These are phyloP conservation scores for Adansonia madagascariensis DNA, from an alignment of 441 rosid genomes.

Conservation along the genomic window DNA sequence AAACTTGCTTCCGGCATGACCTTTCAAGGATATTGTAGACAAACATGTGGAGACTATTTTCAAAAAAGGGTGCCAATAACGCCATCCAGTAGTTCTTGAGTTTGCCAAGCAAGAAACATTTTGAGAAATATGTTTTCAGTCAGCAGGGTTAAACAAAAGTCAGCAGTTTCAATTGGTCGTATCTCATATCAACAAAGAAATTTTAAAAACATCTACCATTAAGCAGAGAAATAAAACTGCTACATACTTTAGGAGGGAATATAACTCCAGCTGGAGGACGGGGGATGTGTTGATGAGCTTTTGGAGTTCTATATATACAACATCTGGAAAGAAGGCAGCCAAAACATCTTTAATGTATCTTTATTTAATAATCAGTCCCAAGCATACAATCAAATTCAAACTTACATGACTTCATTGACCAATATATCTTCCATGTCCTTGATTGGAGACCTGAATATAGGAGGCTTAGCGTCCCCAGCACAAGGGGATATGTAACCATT, in stretches of 20 bases:
- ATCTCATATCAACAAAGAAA: not conserved
- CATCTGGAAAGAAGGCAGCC: conserved; percentile 53
- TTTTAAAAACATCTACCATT: not conserved
- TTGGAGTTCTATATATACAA: conserved; percentile 80
- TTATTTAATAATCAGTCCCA: not conserved
- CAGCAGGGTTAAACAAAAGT: not conserved
- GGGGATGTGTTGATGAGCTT: conserved; percentile 61
- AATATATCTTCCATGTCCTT: conserved; percentile 79
- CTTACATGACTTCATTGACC: conserved; percentile 85
- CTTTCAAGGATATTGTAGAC: not conserved
- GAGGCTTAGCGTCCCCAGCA: conserved; percentile 75
- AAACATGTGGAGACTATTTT: not conserved
- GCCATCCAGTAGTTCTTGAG: conserved; percentile 1
- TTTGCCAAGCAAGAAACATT: not conserved
- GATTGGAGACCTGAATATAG: conserved; percentile 79
- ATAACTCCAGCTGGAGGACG: conserved; percentile 63
- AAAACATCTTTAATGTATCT: not conserved
- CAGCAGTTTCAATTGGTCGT: not conserved
- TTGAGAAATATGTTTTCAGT: not conserved
- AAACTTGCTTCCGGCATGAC: not conserved
- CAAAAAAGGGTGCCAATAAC: conserved; percentile 2
- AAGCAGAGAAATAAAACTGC: not conserved
- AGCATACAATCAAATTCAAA: conserved; percentile 22
- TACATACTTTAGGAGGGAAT: conserved; percentile 72
- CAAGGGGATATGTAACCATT: conserved; percentile 85